Evolutionary conservation across 2,329 filamentous ascomycete species (phyloP).

Genomic region (Cladophialophora bantiana): DNA sequence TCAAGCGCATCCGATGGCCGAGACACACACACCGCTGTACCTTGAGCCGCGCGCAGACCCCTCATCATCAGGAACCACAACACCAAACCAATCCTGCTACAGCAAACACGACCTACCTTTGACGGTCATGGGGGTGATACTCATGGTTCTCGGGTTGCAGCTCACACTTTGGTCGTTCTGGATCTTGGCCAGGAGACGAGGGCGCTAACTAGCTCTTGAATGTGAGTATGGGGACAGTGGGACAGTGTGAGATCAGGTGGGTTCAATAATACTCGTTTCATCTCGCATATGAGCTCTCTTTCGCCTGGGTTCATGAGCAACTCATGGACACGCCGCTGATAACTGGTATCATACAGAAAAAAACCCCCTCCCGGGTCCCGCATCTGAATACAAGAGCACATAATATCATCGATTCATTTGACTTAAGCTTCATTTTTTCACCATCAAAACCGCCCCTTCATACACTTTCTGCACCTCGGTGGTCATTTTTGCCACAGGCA

Average conservation of each 20-base stretch:
- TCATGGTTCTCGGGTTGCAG: neutral
- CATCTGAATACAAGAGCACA: slow-evolving; percentile 8
- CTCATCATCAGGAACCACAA: neutral
- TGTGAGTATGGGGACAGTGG: neutral
- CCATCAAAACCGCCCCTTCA: slow-evolving; percentile 33
- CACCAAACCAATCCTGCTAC: neutral
- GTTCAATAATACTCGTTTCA: neutral
- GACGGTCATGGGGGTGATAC: slow-evolving; percentile 1
- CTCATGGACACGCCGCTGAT: neutral
- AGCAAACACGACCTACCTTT: neutral
- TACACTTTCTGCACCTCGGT: slow-evolving; percentile 38
- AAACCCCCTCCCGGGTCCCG: neutral
- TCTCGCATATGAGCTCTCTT: neutral
- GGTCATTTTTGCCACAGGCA: slow-evolving; percentile 33
- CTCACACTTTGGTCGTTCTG: slow-evolving; percentile 13
- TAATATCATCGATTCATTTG: slow-evolving; percentile 8
- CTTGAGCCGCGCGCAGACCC: neutral
- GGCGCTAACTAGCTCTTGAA: neutral
- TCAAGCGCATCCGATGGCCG: neutral
- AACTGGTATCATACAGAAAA: neutral
- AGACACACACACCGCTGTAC: neutral
- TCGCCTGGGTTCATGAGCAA: neutral
- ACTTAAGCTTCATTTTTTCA: slow-evolving; percentile 36
- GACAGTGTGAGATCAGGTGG: neutral
- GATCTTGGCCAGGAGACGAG: slow-evolving; percentile 6